phyloP scores from a whole-genome alignment of 352 stramenopile species.

The Globisporangium yorkense region DNA sequence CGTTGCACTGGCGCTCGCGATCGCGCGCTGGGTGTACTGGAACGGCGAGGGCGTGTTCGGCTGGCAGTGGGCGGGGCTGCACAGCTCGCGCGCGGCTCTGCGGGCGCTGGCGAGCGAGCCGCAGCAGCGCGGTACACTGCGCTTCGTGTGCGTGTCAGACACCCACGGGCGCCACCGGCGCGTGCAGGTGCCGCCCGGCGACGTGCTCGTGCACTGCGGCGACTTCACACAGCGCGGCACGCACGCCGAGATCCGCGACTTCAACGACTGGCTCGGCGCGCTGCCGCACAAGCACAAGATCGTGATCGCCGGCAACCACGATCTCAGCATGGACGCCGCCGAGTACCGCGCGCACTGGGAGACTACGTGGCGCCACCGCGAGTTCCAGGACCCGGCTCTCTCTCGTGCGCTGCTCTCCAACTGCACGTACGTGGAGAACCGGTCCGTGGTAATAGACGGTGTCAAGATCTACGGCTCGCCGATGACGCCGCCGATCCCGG shows the following conservation, averaged over 20 bases:
- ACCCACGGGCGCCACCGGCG: constrained; percentile 70
- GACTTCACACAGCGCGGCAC: constrained; percentile 86
- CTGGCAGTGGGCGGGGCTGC: constrained; percentile 39
- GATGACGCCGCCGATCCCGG: constrained; percentile 67
- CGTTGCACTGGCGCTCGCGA: constrained; percentile 15
- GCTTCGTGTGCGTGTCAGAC: constrained; percentile 80
- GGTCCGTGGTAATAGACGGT: constrained; percentile 55
- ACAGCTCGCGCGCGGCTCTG: constrained; percentile 23
- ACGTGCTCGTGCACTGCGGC: constrained; percentile 87
- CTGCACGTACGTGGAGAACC: constrained; percentile 74
- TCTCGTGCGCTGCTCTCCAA: constrained; percentile 56
- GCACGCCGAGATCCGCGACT: constrained; percentile 62
- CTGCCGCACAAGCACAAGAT: constrained; percentile 76
- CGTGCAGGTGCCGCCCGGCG: constrained; percentile 60
- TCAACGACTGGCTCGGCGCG: constrained; percentile 70
- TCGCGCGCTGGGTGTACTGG: constrained; percentile 51
- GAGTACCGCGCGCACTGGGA: constrained; percentile 70
- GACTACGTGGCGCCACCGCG: constrained; percentile 39
- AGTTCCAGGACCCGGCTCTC: constrained; percentile 57
- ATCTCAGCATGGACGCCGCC: constrained; percentile 64
- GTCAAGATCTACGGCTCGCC: constrained; percentile 77
- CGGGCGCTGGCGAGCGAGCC: constrained; percentile 27
- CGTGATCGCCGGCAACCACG: constrained; percentile 81
- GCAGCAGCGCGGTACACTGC: constrained; percentile 47
- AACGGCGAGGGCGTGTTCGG: constrained; percentile 59